These are phyloP conservation scores for Rhodotorula diobovata DNA, from an alignment of 768 basidiomycete genomes.

Conservation along the genomic window DNA sequence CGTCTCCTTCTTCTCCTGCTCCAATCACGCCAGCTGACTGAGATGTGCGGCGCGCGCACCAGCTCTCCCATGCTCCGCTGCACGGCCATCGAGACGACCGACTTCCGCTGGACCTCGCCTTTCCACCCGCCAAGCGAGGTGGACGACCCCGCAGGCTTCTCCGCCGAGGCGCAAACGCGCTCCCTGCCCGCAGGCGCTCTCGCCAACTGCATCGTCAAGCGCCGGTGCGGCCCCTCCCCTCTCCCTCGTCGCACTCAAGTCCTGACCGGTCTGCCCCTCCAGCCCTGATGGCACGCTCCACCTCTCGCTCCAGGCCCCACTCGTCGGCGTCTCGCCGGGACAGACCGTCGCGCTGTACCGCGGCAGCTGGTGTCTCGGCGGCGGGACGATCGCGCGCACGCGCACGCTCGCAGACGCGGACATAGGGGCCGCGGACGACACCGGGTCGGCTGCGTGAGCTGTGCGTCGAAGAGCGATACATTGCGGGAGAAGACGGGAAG, in stretches of 20 bases:
- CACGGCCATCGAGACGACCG: slow-evolving; percentile 46
- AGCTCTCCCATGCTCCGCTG: slow-evolving; percentile 54
- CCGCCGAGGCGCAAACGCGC: slow-evolving; percentile 60
- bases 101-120: slow-evolving; percentile 75
- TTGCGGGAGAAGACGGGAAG: too few species aligned
- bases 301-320: slow-evolving; percentile 58
- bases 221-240: slow-evolving; percentile 48
- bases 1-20: slow-evolving; percentile 42
- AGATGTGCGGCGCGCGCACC: too few species aligned
- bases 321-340: slow-evolving; percentile 69
- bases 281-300: slow-evolving; percentile 44
- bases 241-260: too few species aligned
- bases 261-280: slow-evolving; percentile 6
- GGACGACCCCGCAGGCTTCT: slow-evolving; percentile 52
- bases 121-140: slow-evolving; percentile 54
- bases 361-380: slow-evolving; percentile 75
- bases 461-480: neutral
- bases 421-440: too few species aligned
- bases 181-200: slow-evolving; percentile 61
- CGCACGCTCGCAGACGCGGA: slow-evolving; percentile 23
- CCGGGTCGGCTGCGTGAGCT: neutral
- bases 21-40: too few species aligned
- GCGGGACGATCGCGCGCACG: slow-evolving; percentile 58
- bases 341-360: slow-evolving; percentile 74
- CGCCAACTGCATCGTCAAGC: slow-evolving; percentile 52